phyloP scores from a whole-genome alignment of 73 alveolate genomes.

The Uronychia setigera region DNA sequence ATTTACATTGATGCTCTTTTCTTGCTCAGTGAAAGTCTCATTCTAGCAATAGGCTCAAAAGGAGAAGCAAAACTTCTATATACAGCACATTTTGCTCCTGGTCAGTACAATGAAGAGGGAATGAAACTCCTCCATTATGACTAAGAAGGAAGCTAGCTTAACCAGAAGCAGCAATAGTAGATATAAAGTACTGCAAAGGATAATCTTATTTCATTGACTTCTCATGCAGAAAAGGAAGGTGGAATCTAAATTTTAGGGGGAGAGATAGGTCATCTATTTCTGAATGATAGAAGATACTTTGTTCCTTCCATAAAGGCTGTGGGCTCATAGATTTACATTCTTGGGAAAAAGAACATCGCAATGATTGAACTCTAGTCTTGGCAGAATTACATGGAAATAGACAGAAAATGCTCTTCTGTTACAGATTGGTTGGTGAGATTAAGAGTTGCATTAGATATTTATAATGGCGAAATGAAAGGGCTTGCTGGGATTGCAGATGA shows the following conservation, averaged over 20 bases:
- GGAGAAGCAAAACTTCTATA: slow-evolving; percentile 17
- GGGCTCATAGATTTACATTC: neutral
- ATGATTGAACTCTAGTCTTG: slow-evolving; percentile 15
- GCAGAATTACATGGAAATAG: slow-evolving; percentile 31
- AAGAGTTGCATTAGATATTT: slow-evolving; percentile 36
- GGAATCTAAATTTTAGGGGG: neutral
- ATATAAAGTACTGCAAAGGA: neutral
- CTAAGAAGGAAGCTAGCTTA: too few species aligned
- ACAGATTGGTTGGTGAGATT: slow-evolving; percentile 30
- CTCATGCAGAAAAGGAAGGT: neutral
- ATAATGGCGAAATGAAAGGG: slow-evolving; percentile 36
- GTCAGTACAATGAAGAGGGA: neutral
- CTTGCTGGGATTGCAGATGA: slow-evolving; percentile 47
- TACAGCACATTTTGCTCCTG: slow-evolving; percentile 48
- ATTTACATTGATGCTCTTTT: slow-evolving; percentile 21
- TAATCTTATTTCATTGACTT: neutral
- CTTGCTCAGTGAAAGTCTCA: slow-evolving; percentile 30
- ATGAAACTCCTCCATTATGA: neutral
- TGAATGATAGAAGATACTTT: neutral
- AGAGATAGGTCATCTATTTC: neutral
- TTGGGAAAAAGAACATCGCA: neutral
- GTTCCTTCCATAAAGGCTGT: neutral
- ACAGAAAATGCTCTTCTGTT: slow-evolving; percentile 21
- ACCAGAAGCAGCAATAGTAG: too few species aligned
- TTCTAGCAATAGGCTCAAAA: slow-evolving; percentile 17